Conservation (phyloP, 2,329 filamentous ascomycete species). For the Grosmannia huntii region DNA sequence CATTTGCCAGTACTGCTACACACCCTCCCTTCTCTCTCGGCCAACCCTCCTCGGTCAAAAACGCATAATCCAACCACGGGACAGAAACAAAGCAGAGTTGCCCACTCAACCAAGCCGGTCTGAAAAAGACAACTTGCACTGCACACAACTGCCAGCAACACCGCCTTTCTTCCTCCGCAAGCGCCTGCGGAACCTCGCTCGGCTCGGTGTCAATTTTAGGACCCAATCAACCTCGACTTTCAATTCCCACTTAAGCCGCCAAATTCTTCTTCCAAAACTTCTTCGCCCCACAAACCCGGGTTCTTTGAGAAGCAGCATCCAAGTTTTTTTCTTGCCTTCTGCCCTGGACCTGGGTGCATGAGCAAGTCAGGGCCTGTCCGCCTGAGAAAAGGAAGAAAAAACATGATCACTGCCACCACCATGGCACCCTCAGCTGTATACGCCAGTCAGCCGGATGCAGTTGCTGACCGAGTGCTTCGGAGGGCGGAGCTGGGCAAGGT, state of each 20-base stretch:
- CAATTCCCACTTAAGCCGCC: slow-evolving; percentile 12
- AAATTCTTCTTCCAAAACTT: slow-evolving; percentile 1
- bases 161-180: slow-evolving; percentile 6
- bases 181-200: slow-evolving; percentile 9
- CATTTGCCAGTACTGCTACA: no score
- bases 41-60: not conserved
- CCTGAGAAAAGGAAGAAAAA: not conserved
- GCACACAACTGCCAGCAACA: not conserved
- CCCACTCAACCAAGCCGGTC: not conserved
- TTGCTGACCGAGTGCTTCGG: slow-evolving; percentile 57
- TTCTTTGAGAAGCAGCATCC: not conserved
- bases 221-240: slow-evolving; percentile 17
- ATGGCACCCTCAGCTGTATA: slow-evolving; percentile 22
- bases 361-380: not conserved
- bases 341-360: not conserved
- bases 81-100: not conserved
- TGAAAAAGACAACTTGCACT: not conserved
- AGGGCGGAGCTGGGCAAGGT: slow-evolving; percentile 67
- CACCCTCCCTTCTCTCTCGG: not conserved
- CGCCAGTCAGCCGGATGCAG: slow-evolving; percentile 50
- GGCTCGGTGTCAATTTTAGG: slow-evolving; percentile 6
- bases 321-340: not conserved
- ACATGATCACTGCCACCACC: slow-evolving; percentile 8
- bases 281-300: slow-evolving; percentile 9
- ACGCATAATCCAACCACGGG: not conserved